Base-by-base conservation (phyloP, 1,284 basidiomycete species). In the Ganoderma multipileum region DNA sequence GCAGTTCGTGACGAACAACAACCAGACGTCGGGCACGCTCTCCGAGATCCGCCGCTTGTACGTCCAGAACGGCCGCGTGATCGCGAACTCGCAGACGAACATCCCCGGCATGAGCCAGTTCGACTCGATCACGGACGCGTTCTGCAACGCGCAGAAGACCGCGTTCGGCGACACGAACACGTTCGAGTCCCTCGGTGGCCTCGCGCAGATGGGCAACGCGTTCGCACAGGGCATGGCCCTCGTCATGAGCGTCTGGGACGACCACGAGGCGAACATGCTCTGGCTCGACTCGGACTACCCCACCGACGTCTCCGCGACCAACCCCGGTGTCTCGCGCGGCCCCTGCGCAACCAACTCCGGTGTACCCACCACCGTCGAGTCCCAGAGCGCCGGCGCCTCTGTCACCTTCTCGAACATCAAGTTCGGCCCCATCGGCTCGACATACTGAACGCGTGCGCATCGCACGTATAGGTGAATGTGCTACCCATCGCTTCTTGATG, bases 31-130 rank as follows among this genome's bases (percentile, higher is more conserved):
- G 38, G 86, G 86, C 66, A 77, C 77, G 33, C 84, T 87, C 74
- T 79, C 76, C 70, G 85, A 85, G 78, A 87, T 88, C 78, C 85
- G 85, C 69, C 85, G 85, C 68, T 64, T 86, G 60, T 87, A 86
- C 77, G 83, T 86, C 63, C 85, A 86, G 81, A 83, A 85, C 76
- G 86, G 86, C 61, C 67, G 75, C 38, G 82, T 85, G 72, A 84
- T 86, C 79, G 81, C 82, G 74, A 86, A 86, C 81, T 83, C 83
- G 69, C 79, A 79, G 69, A 77, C 79, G 74, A 83, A 81, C 77
- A 77, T 86, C 76, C 73, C 84, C 26, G 83, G 84, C 63, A 77
- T 86, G 65, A 67, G 44, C 70, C 38, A 74, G n/a, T 71, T 68
- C 71, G 75, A 82, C 76, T 82, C 81, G 38, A 78, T 83, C 77